Percentiles rank a stretch among this genome's conserved stretches.
These are phyloP conservation scores for Suhomyces atakaporum DNA, from an alignment of 1,139 yeast species.

Conservation along the genomic window DNA sequence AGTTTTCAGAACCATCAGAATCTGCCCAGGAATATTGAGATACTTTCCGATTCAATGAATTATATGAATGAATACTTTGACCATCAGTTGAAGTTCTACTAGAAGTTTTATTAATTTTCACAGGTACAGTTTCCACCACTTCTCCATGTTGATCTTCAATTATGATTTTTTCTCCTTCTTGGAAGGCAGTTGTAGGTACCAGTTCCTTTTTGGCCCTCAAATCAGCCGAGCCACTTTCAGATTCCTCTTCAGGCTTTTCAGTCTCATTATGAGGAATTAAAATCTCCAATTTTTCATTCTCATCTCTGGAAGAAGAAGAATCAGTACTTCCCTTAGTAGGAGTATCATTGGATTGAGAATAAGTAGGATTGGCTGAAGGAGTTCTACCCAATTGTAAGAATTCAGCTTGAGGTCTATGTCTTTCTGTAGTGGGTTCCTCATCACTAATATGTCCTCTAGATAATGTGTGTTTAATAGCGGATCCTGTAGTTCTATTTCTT, in stretches of 20 bases:
- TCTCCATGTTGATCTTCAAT: constrained; percentile 87
- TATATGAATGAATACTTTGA: constrained; percentile 45
- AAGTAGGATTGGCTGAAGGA: constrained; percentile 20
- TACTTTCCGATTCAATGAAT: constrained; percentile 39
- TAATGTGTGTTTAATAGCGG: constrained; percentile 33
- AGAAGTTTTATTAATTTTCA: constrained; percentile 10
- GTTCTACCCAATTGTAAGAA: constrained; percentile 45
- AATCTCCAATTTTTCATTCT: constrained; percentile 15
- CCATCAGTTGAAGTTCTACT: constrained; percentile 14
- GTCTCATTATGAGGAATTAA: constrained; percentile 1
- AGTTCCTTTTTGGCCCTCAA: constrained; percentile 4
- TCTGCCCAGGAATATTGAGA: constrained; percentile 30
- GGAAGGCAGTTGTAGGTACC: constrained; percentile 55
- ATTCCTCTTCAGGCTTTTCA: constrained; percentile 2
- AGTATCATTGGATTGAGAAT: constrained; percentile 12
- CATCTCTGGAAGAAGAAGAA: constrained; percentile 8
- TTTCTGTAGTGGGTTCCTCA: constrained; percentile 21
- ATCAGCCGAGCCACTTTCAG: constrained; percentile 2
- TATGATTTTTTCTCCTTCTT: constrained; percentile 69
- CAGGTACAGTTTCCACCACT: constrained; percentile 48
- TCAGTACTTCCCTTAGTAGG: constrained; percentile 15
- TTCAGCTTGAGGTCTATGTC: constrained; percentile 45
- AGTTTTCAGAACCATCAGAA: constrained; percentile 12
- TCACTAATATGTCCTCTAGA: constrained; percentile 31
- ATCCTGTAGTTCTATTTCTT: constrained; percentile 31